phyloP scores from a whole-genome alignment of 2,329 filamentous ascomycete species.

The Talaromyces islandicus region DNA sequence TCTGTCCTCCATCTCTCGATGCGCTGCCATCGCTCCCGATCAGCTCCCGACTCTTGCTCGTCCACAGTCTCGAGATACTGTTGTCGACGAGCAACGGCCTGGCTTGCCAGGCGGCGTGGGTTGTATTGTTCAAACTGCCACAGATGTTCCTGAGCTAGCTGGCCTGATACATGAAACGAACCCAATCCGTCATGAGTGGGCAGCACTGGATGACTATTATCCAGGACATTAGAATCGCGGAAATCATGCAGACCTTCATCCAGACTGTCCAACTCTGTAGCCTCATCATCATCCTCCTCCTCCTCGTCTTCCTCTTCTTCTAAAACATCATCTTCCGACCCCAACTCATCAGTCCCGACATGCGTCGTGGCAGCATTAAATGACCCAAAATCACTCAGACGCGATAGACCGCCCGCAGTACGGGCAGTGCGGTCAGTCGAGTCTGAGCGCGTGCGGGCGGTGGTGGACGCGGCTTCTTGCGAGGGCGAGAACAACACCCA shows the following conservation, averaged over 20 bases:
- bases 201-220: slow-evolving; percentile 60
- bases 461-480: slow-evolving; percentile 57
- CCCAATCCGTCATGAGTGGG: slow-evolving; percentile 89
- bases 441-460: slow-evolving; percentile 62
- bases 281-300: slow-evolving; percentile 39
- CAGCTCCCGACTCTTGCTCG: slow-evolving; percentile 53
- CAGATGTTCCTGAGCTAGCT: slow-evolving; percentile 68
- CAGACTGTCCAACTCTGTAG: slow-evolving; percentile 82
- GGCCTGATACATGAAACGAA: slow-evolving; percentile 65
- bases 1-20: slow-evolving; percentile 92
- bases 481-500: slow-evolving; percentile 92
- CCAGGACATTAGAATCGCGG: slow-evolving; percentile 54
- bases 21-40: slow-evolving; percentile 69
- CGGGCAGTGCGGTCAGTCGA: slow-evolving; percentile 58
- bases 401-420: slow-evolving; percentile 56
- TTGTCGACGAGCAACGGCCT: slow-evolving; percentile 46
- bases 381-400: slow-evolving; percentile 74
- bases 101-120: slow-evolving; percentile 53
- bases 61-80: slow-evolving; percentile 52
- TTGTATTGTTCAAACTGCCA: slow-evolving; percentile 88
- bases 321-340: slow-evolving; percentile 39
- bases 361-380: slow-evolving; percentile 55
- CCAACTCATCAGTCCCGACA: slow-evolving; percentile 43
- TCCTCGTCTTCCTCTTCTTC: slow-evolving; percentile 40
- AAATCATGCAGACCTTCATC: slow-evolving; percentile 91